Percentiles rank a stretch among this genome's conserved stretches.
These are phyloP conservation scores for Ulmus americana DNA, from an alignment of 331 rosid species.

Conservation along the genomic window DNA sequence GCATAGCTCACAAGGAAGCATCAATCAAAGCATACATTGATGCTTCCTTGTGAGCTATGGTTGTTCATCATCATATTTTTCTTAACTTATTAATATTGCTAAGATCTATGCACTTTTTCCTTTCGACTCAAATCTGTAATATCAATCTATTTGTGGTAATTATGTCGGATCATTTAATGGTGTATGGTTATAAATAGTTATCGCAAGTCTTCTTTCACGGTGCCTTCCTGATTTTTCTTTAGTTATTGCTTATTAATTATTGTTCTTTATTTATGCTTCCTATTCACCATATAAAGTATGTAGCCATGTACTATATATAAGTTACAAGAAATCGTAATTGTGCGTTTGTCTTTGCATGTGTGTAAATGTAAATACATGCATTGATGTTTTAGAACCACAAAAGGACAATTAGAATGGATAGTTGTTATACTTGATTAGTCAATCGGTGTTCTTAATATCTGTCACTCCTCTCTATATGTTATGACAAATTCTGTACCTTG, in stretches of 20 bases:
- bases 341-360: neutral
- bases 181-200: neutral
- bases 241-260: neutral
- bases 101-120: constrained; percentile 25
- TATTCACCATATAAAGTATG: neutral
- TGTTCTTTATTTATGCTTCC: constrained; percentile 1
- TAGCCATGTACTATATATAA: neutral
- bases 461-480: constrained; percentile 5
- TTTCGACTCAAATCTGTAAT: constrained; percentile 21
- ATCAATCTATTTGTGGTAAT: constrained; percentile 19
- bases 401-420: neutral
- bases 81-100: constrained; percentile 23
- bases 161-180: constrained; percentile 14
- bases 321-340: neutral
- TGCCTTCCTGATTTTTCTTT: neutral
- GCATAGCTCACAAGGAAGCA: constrained; percentile 9
- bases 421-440: constrained; percentile 2
- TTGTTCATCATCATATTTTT: constrained; percentile 24
- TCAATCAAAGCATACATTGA: constrained; percentile 26
- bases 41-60: constrained; percentile 65
- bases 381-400: constrained; percentile 7
- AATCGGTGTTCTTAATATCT: constrained; percentile 5
- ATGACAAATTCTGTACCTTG: constrained; percentile 7
- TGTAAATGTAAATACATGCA: neutral
- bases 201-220: neutral